Base-by-base conservation (phyloP, 129 eudicot genomes). In the Dittrichia graveolens region DNA sequence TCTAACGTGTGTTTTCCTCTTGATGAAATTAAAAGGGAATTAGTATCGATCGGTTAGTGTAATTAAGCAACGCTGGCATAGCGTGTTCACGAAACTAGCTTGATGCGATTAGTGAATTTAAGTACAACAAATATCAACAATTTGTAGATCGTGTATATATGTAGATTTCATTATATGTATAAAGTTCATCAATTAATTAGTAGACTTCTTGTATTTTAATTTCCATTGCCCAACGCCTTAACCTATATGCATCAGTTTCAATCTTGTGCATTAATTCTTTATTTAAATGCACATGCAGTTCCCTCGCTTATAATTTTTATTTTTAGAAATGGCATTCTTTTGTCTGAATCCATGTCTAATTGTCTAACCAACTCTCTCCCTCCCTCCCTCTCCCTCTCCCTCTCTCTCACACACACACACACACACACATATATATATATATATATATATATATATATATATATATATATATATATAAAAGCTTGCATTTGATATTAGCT, bases 271-370 rank as follows among this genome's bases (percentile, higher is more conserved):
- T 12, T 48, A 75, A 24, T 24, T 24, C 31, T 24, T 24, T 77
- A 41, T 69, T 77, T 77, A 77, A 77, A 19, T 69, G 65, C 71
- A 55, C 31, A 24, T 24, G 31, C 60, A 70, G 43, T 34, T 60
- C 76, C 71, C 76, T 77, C 56, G 76, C 65, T 75, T 40, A 69
- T 31, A 15, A 61, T 68, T 77, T 42, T 77, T 49, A 37, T 47
- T 19, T 45, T 49, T 44, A 24, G 31, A 24, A 24, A 24, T 24
- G 31, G 31, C 49, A 19, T 37, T 54, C 37, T 45, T 42, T 40
- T 37, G 38, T 77, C 75, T 60, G 47, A 70, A 69, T 24, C 82
- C 77, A 61, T 71, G 82, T 50, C 73, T 44, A 8, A 62, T 53
- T 70, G 49, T 71, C 65, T 48, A 48, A 54, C 61, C 45, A 63